These are phyloP conservation scores for Pezicula carpinea DNA, from an alignment of 2,329 filamentous ascomycete genomes.

Conservation along the genomic window DNA sequence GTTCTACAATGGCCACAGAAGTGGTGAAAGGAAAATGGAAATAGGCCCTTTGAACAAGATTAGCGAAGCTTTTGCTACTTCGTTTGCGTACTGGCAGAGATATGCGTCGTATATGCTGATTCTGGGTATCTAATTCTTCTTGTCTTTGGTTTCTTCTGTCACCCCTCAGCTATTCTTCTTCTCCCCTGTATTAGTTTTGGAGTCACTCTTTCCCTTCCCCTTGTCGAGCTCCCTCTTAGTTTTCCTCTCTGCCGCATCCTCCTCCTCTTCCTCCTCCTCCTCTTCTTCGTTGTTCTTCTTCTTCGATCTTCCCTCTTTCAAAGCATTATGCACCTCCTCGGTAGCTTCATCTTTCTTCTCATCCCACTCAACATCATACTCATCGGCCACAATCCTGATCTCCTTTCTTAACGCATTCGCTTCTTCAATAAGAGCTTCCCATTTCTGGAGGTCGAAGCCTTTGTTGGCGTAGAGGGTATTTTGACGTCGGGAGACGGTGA, in stretches of 20 bases:
- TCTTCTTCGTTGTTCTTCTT: constrained; percentile 31
- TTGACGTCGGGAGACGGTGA: constrained; percentile 78
- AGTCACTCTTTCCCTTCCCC: neutral
- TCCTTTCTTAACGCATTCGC: constrained; percentile 73
- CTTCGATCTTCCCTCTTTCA: constrained; percentile 45
- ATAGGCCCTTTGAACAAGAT: too few species aligned
- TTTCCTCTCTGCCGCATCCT: constrained; percentile 10
- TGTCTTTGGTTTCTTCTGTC: too few species aligned
- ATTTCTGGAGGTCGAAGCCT: constrained; percentile 71
- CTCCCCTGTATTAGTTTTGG: too few species aligned
- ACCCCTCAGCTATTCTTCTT: too few species aligned
- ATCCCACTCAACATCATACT: constrained; percentile 91
- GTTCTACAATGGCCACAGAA: too few species aligned
- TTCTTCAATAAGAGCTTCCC: constrained; percentile 76
- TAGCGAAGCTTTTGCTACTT: too few species aligned
- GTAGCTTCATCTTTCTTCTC: constrained; percentile 68
- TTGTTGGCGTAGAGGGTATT: constrained; percentile 68
- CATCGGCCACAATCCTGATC: constrained; percentile 73
- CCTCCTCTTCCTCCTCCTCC: constrained; percentile 32
- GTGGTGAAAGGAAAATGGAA: too few species aligned
- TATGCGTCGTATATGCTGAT: too few species aligned
- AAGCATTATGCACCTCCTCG: constrained; percentile 55
- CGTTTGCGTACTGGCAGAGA: too few species aligned
- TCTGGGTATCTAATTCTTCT: too few species aligned
- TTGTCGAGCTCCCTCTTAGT: constrained; percentile 9